phyloP scores from a whole-genome alignment of 164 flowering plant species.

The Piper longum region DNA sequence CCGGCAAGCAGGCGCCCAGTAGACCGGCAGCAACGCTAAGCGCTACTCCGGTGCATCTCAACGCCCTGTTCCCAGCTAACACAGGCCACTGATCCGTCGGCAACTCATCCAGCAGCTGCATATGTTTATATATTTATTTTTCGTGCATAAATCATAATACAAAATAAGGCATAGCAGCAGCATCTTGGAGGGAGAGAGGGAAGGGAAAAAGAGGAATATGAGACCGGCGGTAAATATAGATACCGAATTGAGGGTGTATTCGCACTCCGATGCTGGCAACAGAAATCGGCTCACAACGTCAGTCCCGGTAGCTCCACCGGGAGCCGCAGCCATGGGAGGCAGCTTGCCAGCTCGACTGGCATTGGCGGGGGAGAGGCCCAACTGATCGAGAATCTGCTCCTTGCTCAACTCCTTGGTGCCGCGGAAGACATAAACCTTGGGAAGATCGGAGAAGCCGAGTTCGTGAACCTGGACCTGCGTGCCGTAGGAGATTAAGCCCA shows the following conservation, averaged over 20 bases:
- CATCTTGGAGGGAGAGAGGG: no score
- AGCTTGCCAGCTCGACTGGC: constrained; percentile 16
- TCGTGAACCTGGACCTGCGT: constrained; percentile 98
- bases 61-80: constrained; percentile 50
- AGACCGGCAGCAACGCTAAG: constrained; percentile 81
- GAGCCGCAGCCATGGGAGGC: constrained; percentile 10
- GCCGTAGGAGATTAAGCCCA: constrained; percentile 81
- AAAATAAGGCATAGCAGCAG: no score
- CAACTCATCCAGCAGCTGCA: constrained; percentile 76
- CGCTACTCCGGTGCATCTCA: constrained; percentile 90
- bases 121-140: no score
- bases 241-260: constrained; percentile 61
- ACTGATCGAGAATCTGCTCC: constrained; percentile 87
- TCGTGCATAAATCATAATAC: no score
- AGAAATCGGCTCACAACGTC: constrained; percentile 46
- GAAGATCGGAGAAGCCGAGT: constrained; percentile 73
- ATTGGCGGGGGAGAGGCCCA: constrained; percentile 29
- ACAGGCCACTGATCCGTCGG: constrained; percentile 92
- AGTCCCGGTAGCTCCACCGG: constrained; percentile 26
- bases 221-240: not conserved
- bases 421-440: constrained; percentile 74
- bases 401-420: constrained; percentile 70
- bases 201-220: not conserved
- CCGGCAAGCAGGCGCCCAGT: constrained; percentile 79
- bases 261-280: constrained; percentile 87